These are phyloP conservation scores for Alternaria sp. DNA, from an alignment of 2,329 filamentous ascomycete species.

Conservation along the genomic window DNA sequence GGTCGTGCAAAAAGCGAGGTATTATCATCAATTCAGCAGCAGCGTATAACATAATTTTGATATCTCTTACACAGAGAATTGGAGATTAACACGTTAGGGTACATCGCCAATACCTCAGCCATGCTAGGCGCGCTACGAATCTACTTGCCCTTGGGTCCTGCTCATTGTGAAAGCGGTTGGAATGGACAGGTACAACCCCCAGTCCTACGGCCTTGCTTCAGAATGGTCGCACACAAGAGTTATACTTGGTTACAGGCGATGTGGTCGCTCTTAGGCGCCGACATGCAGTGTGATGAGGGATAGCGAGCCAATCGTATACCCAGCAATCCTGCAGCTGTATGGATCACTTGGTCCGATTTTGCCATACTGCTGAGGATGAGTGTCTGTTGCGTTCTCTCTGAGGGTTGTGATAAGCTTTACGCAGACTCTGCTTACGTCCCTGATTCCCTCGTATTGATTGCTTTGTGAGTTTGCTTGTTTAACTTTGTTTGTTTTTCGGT, in stretches of 20 bases:
- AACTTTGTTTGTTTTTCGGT: no score
- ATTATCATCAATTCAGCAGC: no score
- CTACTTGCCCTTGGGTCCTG: background rate
- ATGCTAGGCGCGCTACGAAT: no score
- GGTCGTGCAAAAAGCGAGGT: no score
- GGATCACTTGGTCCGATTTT: background rate
- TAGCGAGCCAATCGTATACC: constrained; percentile 7
- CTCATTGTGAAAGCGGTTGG: background rate
- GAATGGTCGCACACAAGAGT: background rate
- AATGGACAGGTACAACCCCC: background rate
- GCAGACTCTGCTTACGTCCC: background rate
- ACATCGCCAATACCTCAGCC: no score
- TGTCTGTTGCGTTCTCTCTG: background rate
- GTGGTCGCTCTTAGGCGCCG: background rate
- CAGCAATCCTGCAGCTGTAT: constrained; percentile 5
- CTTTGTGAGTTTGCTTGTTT: background rate
- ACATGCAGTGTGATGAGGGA: constrained; percentile 1
- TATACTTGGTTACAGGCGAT: background rate
- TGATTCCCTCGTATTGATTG: background rate
- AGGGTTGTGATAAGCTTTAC: background rate
- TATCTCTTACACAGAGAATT: no score
- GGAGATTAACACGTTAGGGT: no score
- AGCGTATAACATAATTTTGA: no score
- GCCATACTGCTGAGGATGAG: background rate
- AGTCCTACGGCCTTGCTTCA: background rate